Base-by-base conservation (phyloP, 2,329 filamentous ascomycete species). In the Spiromastix sp. region DNA sequence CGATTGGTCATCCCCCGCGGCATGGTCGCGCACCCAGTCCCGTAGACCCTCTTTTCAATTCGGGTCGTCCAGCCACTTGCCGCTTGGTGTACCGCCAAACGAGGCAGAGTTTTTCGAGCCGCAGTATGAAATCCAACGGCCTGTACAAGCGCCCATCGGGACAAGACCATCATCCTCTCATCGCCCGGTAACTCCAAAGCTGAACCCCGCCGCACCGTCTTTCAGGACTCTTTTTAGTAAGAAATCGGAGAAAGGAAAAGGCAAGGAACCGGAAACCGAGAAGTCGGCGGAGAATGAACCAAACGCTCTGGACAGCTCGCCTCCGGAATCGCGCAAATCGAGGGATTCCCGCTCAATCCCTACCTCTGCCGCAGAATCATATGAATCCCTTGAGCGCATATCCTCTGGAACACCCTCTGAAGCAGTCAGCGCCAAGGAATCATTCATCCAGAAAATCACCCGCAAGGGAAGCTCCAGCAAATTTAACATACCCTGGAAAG, bases 131-230 rank as follows among this genome's bases (percentile, higher is more conserved):
- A 65, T 63, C 12, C 61, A 59, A 22, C 68, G 69, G 4, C 69
- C 71, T 18, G 62, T 72, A 2, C 72, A 77, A 41, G 73, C 72
- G 3, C 74, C 75, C 1, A 95, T 96, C 45, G 89, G 89, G 16
- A 93, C 85, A 30, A 77, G 79, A 3, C 85, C 81, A 56, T 56
- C 71, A 49, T 65, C 67, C 30, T 66, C 68, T 50, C 64, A 79
- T 52, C 57, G 77, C 56, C 62, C 60, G 34, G 51, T 67, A 26
- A 65, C 78, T 59, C 49, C 76, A 30, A 70, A 72, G 47, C 70
- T 96, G 18, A 96, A 98, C 49, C 91, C 91, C 5, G 75, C 84
- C 5, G 91, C 89, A 0, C 87, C 87, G 6, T 84, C 81, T 1
- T 96, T 96, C 55, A 89, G 81, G 59, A 79, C 72, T 7, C 72